Conservation (phyloP, 129 eudicot genomes). For the Glebionis coronaria region DNA sequence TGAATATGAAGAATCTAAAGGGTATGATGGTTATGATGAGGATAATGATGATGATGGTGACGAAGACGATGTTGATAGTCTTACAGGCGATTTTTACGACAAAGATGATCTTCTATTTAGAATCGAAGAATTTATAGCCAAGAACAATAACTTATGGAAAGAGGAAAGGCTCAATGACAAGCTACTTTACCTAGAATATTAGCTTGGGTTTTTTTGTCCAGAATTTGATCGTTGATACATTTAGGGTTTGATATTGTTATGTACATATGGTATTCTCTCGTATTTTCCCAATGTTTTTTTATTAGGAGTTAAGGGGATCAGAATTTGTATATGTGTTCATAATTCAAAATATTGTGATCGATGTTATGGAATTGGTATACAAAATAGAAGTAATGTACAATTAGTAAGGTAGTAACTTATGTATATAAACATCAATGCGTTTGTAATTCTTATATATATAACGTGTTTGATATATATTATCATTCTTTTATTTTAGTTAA, state of each 20-base stretch:
- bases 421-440: not conserved
- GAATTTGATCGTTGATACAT: not conserved
- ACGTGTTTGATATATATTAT: not conserved
- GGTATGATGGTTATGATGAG: slow-evolving; percentile 30
- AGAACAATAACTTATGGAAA: slow-evolving; percentile 31
- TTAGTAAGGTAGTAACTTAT: too few relatives aligned
- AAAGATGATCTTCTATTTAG: slow-evolving; percentile 24
- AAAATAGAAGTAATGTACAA: not conserved
- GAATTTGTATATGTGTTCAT: not conserved
- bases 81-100: slow-evolving; percentile 5
- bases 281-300: slow-evolving; percentile 8
- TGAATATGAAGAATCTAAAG: slow-evolving; percentile 19
- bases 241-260: slow-evolving; percentile 6
- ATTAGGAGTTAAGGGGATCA: slow-evolving; percentile 18
- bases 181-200: slow-evolving; percentile 25
- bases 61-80: slow-evolving; percentile 11
- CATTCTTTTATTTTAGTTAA: not conserved
- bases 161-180: slow-evolving; percentile 36
- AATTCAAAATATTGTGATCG: slow-evolving; percentile 18
- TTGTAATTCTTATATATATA: not conserved
- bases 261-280: not conserved
- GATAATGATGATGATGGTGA: slow-evolving; percentile 32
- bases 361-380: not conserved
- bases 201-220: not conserved
- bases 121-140: slow-evolving; percentile 36